Evolutionary conservation across 805 yeast genomes (phyloP).

Genomic region (Spathaspora girioi): DNA sequence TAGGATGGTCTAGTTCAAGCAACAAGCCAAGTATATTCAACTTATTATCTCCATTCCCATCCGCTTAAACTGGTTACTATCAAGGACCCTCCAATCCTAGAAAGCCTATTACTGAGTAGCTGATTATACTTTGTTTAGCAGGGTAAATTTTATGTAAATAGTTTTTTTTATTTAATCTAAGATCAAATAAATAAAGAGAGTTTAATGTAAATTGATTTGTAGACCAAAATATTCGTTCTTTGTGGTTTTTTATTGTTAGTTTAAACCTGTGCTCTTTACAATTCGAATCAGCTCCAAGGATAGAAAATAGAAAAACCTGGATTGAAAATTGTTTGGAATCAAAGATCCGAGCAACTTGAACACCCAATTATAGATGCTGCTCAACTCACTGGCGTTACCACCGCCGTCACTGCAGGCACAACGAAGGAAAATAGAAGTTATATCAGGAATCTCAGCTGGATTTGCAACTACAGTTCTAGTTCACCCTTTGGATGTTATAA

Average conservation of each 20-base stretch:
- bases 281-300: background rate
- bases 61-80: constrained; percentile 43
- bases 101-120: background rate
- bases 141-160: background rate
- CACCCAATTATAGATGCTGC: background rate
- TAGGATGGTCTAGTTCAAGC: constrained; percentile 68
- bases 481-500: constrained; percentile 87
- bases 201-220: background rate
- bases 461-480: constrained; percentile 71
- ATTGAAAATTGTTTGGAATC: background rate
- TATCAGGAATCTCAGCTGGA: constrained; percentile 81
- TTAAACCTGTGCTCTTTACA: background rate
- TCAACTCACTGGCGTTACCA: background rate
- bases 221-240: background rate
- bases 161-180: background rate
- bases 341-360: background rate
- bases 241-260: background rate
- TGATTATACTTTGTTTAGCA: background rate
- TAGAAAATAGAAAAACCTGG: background rate
- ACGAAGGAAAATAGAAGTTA: constrained; percentile 46
- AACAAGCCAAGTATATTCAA: constrained; percentile 80
- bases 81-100: background rate
- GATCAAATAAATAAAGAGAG: background rate
- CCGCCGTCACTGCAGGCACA: background rate
- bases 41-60: constrained; percentile 76